Evolutionary conservation across 23 red algal genomes (phyloP).

Genomic region (Gracilaria domingensis): DNA sequence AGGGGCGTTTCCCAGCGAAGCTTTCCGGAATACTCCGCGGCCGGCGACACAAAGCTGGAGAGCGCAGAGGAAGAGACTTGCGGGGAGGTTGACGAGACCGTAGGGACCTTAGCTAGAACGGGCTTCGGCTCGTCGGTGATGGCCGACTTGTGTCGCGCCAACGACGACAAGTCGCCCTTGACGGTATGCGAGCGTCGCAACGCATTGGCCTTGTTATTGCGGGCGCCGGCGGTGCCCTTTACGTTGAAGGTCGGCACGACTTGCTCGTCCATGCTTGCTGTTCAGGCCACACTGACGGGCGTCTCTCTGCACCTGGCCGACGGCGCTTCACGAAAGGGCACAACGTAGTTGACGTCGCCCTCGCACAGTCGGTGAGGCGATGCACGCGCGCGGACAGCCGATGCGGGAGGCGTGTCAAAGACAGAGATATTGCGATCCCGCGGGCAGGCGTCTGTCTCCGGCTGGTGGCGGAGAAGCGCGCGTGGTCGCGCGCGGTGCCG

Average conservation of each 20-base stretch:
- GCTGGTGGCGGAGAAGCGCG: not conserved
- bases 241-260: slow-evolving; percentile 35
- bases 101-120: not conserved
- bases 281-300: not conserved
- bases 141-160: not conserved
- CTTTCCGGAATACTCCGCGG: slow-evolving; percentile 58
- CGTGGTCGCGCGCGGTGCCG: not conserved
- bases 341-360: not conserved
- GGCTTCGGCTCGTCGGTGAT: not conserved
- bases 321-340: not conserved
- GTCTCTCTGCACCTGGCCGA: not conserved
- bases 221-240: not conserved
- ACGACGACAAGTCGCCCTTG: slow-evolving; percentile 11
- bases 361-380: no score
- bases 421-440: not conserved
- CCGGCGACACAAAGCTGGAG: slow-evolving; percentile 18
- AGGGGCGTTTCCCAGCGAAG: slow-evolving; percentile 80
- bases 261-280: slow-evolving; percentile 50
- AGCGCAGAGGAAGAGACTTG: not conserved
- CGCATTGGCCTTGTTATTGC: not conserved
- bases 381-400: no score
- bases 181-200: slow-evolving; percentile 2
- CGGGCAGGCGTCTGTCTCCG: no score
- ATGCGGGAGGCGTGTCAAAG: not conserved
- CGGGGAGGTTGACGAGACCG: not conserved